Evolutionary conservation across 1,139 yeast genomes (phyloP).

Genomic region (Geotrichum histeridarum): DNA sequence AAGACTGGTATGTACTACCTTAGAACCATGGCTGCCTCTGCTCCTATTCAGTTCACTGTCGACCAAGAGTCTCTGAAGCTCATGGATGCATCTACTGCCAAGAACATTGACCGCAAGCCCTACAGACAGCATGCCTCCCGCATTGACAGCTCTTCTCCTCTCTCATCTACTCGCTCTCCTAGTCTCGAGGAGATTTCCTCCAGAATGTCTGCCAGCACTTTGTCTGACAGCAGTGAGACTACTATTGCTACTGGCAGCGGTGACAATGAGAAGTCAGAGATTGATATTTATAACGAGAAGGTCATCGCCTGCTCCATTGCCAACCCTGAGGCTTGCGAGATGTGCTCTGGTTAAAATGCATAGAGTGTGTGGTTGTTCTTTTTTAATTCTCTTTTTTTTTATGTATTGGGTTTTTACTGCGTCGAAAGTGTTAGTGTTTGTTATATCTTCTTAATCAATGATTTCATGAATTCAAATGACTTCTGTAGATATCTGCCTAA

Average conservation of each 20-base stretch:
- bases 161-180: slow-evolving; percentile 16
- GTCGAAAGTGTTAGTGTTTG: not conserved
- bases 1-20: slow-evolving; percentile 98
- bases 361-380: not conserved
- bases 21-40: slow-evolving; percentile 91
- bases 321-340: slow-evolving; percentile 95
- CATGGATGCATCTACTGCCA: slow-evolving; percentile 32
- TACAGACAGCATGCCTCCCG: slow-evolving; percentile 28
- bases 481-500: too few relatives aligned
- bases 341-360: slow-evolving; percentile 83
- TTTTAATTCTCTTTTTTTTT: slow-evolving; percentile 1
- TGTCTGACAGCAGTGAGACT: slow-evolving; percentile 21
- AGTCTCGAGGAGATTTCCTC: slow-evolving; percentile 10
- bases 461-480: too few relatives aligned
- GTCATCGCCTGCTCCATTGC: slow-evolving; percentile 95
- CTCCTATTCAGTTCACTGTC: slow-evolving; percentile 89
- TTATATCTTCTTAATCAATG: too few relatives aligned
- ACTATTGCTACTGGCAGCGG: slow-evolving; percentile 24
- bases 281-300: slow-evolving; percentile 83
- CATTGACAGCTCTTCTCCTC: slow-evolving; percentile 18
- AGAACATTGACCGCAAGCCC: slow-evolving; percentile 35
- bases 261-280: slow-evolving; percentile 33
- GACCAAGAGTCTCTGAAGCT: slow-evolving; percentile 51
- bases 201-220: slow-evolving; percentile 20
- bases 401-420: not conserved